phyloP scores from a whole-genome alignment of 73 alveolate species.

The Tetrahymena malaccensis region DNA sequence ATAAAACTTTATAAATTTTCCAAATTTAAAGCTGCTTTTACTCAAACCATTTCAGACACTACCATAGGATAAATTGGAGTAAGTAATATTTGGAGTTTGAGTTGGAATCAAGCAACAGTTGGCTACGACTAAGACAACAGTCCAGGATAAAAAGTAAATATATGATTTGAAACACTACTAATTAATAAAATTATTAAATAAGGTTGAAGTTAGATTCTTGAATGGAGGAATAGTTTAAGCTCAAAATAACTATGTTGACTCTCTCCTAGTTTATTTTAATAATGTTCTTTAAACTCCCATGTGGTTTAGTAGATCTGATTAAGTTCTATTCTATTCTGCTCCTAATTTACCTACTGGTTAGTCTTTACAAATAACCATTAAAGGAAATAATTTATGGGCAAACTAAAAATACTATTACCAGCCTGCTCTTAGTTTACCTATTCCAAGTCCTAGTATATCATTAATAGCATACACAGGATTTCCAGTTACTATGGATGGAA shows the following conservation, averaged over 20 bases:
- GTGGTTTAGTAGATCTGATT: not conserved
- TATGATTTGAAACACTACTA: not conserved
- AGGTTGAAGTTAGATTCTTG: not conserved
- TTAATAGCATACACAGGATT: not conserved
- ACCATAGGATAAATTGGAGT: not conserved
- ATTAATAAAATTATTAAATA: not conserved
- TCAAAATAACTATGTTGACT: not conserved
- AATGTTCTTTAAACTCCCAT: not conserved
- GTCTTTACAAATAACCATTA: not conserved
- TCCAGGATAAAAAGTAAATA: not conserved
- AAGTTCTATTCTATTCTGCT: not conserved
- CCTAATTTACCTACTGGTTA: not conserved
- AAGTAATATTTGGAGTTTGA: not conserved
- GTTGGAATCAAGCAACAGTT: not conserved
- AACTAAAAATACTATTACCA: not conserved
- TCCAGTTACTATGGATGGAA: not conserved
- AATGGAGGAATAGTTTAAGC: not conserved
- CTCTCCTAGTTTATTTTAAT: not conserved
- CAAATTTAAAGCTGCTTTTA: not conserved
- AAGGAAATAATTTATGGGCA: not conserved
- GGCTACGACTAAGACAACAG: not conserved
- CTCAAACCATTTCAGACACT: not conserved
- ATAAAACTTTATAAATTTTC: not conserved
- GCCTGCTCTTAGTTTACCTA: not conserved
- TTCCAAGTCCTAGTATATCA: not conserved